phyloP scores from a whole-genome alignment of 164 flowering plant species.

The Cinnamomum chago region DNA sequence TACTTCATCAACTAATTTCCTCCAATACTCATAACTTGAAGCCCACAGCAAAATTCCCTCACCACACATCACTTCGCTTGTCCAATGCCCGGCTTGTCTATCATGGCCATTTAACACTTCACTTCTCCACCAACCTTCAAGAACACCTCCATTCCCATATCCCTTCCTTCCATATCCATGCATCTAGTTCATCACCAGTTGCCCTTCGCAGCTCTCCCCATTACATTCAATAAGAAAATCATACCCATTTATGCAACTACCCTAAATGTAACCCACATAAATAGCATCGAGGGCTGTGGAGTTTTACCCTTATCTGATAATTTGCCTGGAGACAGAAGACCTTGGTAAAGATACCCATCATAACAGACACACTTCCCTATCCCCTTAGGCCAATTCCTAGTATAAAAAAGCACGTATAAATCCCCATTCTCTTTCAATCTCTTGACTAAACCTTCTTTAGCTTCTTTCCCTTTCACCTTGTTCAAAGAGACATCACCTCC shows the following conservation, averaged over 20 bases:
- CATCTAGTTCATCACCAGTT: background rate
- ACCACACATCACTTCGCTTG: too few relatives aligned
- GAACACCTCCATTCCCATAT: background rate
- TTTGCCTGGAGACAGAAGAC: slow-evolving; percentile 2
- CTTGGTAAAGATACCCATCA: background rate
- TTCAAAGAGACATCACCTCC: background rate
- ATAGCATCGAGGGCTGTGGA: background rate
- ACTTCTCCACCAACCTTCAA: background rate
- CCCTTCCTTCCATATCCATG: background rate
- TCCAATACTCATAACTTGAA: background rate
- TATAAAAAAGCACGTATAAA: background rate
- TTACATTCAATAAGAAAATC: background rate
- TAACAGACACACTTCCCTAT: background rate
- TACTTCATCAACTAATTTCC: background rate
- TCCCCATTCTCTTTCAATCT: background rate
- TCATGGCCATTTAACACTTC: background rate
- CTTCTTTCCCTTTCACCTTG: background rate
- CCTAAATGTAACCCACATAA: background rate
- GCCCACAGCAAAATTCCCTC: background rate
- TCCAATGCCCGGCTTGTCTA: background rate
- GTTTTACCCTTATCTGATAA: background rate
- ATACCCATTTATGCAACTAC: background rate
- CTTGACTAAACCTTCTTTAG: background rate
- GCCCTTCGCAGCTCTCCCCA: background rate
- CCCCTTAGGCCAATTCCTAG: background rate